Evolutionary conservation across 2,329 filamentous ascomycete species (phyloP), one percentile per base, ranked within the genome.

Genomic region (Aurifilum marmelostoma): DNA sequence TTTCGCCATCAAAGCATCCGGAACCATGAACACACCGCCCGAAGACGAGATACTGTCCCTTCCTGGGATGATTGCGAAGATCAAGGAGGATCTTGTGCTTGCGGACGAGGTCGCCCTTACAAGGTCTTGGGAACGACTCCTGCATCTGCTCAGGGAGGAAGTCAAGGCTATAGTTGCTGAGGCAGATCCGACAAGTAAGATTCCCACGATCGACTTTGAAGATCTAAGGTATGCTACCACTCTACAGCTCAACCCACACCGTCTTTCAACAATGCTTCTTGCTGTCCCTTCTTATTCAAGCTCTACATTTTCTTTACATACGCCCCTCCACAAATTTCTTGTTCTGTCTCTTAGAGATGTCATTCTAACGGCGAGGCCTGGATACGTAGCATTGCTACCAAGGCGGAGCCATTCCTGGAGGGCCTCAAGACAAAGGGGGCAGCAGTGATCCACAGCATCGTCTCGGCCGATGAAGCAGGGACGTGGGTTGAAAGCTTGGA

Each of bases 401-500:
- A 24, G 24, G 27, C 60, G 27, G 69, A 74, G 50, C 63, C 72
- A 12, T 80, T 80, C 65, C 69, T 74, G 18, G 72, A 72, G 16
- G 71, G 69, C 16, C 70, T 80, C n/a, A 75, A 74, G 47, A 73
- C 73, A 12, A 74, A 76, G 11, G 78, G 78, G 60, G 75, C 76
- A 52, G 78, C 75, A 27, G 73, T 80, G 12, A 73, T 80, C 58
- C 73, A 76, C n/a, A 74, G 73, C 11, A 78, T 80, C 34, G 72
- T 80, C 9, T 73, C 76, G 9, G 72, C 69, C 21, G 63, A 72
- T n/a, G 72, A 75, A 32, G 77, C 75, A 43, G 50, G 65, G n/a
- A 58, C 79, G n/a, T 86, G 84, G 75, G 89, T 88, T 74, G 76
- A 80, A 27, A 81, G 85, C 56, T 80, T 85, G 9, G 79, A 82